A percentile compares a stretch with the other conserved stretches of the same genome.
Evolutionary conservation across 163 green algal species (phyloP).

Genomic region (Chlamydomonas reinhardtii): DNA sequence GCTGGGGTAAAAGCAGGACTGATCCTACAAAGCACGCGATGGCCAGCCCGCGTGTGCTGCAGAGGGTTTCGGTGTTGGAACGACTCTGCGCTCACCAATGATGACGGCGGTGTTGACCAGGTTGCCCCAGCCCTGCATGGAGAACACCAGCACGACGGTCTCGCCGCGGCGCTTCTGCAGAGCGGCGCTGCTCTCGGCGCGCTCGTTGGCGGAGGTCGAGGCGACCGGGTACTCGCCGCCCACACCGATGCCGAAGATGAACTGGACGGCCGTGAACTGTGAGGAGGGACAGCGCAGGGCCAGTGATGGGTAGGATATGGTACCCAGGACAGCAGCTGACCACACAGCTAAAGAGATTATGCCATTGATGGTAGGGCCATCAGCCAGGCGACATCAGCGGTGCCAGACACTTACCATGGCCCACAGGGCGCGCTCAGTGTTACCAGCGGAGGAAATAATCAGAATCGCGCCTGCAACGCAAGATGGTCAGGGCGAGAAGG

Average conservation of each 20-base stretch:
- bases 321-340: no score
- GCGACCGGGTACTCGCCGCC: constrained; percentile 86
- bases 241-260: constrained; percentile 80
- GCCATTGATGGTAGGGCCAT: no score
- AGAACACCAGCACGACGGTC: constrained; percentile 78
- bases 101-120: constrained; percentile 69
- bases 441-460: constrained; percentile 17
- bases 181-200: constrained; percentile 58
- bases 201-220: constrained; percentile 77
- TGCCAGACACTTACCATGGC: not conserved
- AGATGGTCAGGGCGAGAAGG: no score
- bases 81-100: constrained; percentile 31
- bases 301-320: no score
- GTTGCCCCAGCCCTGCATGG: constrained; percentile 74
- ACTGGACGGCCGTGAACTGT: constrained; percentile 36
- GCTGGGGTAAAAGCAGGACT: no score
- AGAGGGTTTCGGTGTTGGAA: no score
- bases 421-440: constrained; percentile 18
- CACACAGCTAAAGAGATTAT: no score
- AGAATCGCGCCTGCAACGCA: constrained; percentile 21
- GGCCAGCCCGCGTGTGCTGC: no score
- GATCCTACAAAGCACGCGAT: no score
- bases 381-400: no score
- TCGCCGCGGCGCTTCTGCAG: constrained; percentile 71
- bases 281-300: no score